Percentiles rank a stretch among this genome's conserved stretches.
Evolutionary conservation across 2,329 filamentous ascomycete species (phyloP).

Genomic region (Coniochaeta pulveracea): DNA sequence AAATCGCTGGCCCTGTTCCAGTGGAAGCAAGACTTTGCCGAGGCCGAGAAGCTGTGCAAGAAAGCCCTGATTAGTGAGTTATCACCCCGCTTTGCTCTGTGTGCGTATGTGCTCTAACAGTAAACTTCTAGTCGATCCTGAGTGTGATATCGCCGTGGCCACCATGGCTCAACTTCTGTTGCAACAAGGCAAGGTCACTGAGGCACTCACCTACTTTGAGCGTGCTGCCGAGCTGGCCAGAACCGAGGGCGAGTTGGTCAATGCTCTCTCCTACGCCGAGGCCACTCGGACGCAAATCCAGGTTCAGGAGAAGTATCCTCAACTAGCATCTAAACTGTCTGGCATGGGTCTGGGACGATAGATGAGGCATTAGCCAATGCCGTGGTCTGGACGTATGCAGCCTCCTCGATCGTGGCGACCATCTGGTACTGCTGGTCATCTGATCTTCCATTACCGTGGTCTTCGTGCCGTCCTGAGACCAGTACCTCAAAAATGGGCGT

Average conservation of each 20-base stretch:
- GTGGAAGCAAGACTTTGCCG: slow-evolving; percentile 92
- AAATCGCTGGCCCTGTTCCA: slow-evolving; percentile 96
- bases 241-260: slow-evolving; percentile 92
- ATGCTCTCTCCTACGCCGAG: slow-evolving; percentile 92
- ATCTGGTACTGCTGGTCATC: too few species aligned
- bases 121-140: slow-evolving; percentile 77
- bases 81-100: neutral
- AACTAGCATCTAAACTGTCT: slow-evolving; percentile 62
- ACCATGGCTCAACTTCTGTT: slow-evolving; percentile 97
- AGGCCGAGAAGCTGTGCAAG: slow-evolving; percentile 92
- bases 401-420: too few species aligned
- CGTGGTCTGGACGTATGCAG: too few species aligned
- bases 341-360: too few species aligned
- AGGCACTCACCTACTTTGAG: slow-evolving; percentile 95
- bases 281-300: slow-evolving; percentile 93
- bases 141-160: slow-evolving; percentile 96
- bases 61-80: slow-evolving; percentile 90
- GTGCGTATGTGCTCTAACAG: slow-evolving; percentile 4
- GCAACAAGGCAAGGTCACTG: slow-evolving; percentile 93
- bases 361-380: too few species aligned
- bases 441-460: too few species aligned
- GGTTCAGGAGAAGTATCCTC: slow-evolving; percentile 77
- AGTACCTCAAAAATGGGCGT: too few species aligned
- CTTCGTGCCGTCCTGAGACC: too few species aligned
- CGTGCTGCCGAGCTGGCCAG: slow-evolving; percentile 86